Evolutionary conservation across 2,329 filamentous ascomycete species (phyloP), one percentile per base, ranked within the genome.

Genomic region (Penicillium paneum): DNA sequence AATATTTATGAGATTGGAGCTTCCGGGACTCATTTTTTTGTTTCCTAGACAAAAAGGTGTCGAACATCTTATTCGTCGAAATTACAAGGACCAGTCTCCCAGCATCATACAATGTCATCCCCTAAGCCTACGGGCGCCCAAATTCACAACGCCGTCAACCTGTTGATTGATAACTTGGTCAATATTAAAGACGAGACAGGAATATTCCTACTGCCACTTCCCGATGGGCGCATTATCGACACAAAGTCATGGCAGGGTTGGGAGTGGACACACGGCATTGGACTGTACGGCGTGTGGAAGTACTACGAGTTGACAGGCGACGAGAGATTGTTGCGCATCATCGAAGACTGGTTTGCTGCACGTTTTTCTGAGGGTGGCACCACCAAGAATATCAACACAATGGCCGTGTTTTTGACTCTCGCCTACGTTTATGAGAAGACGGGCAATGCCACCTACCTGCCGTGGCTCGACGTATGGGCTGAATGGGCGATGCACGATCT

Each of bases 381-480:
- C 3, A 90, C 87, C 36, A 92, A 92, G 71, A 92, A 92, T 71
- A 91, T 91, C 79, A 91, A 91, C 76, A 91, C 89, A 15, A 91
- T 92, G 88, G 85, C 87, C 12, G 85, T 85, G 0, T 89, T 92
- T 70, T 75, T 91, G 19, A 90, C 89, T 0, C 79, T 92, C 0
- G 88, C 89, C 0, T 85, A 85, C 66, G 79, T 92, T n/a, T 92
- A 92, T 65, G 89, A 92, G 71, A 83, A 86, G 69, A 90, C 86
- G 0, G 75, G 80, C 8, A 86, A 90, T 65, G 77, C 80, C 59
- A 84, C 81, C 0, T 91, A 90, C 67, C 75, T 89, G 8, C 86
- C 88, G 0, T 92, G 88, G 88, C 78, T 93, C 6, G 89, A 93
- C 64, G 79, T 81, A 43, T 93, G 89, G 90, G 89, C 84, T 5